Percentiles rank a stretch among this genome's conserved stretches.
phyloP scores from a whole-genome alignment of 2,329 filamentous ascomycete species.

The Ilyonectria destructans region DNA sequence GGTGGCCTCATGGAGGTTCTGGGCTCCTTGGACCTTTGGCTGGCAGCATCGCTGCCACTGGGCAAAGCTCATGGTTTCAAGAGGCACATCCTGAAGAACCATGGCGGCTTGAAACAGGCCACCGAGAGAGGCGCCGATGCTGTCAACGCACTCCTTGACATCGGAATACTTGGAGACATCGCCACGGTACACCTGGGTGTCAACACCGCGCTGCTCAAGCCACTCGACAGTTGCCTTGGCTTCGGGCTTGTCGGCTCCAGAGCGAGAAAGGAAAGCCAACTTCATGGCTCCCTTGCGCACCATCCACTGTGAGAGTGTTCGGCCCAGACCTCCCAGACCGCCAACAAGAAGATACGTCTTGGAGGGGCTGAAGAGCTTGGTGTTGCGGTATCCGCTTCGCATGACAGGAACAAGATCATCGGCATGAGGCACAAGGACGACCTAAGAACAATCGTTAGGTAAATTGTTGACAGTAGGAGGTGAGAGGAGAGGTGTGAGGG shows the following conservation, averaged over 20 bases:
- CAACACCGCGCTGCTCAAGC: constrained; percentile 35
- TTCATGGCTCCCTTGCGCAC: constrained; percentile 46
- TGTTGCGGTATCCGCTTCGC: constrained; percentile 34
- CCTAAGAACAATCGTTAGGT: constrained; percentile 32
- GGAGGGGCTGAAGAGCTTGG: constrained; percentile 23
- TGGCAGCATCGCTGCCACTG: constrained; percentile 46
- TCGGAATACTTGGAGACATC: constrained; percentile 50
- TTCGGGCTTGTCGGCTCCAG: constrained; percentile 27
- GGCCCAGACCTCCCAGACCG: constrained; percentile 44
- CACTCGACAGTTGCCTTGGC: constrained; percentile 24
- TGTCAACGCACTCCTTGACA: constrained; percentile 43
- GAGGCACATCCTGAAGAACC: constrained; percentile 51
- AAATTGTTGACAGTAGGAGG: not conserved
- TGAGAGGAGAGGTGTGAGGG: too few relatives aligned
- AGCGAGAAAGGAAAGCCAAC: constrained; percentile 51
- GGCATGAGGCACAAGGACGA: constrained; percentile 31
- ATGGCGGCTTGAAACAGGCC: constrained; percentile 61
- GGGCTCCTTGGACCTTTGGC: constrained; percentile 54
- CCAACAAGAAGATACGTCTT: constrained; percentile 39
- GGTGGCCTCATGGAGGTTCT: constrained; percentile 49
- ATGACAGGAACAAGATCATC: constrained; percentile 38
- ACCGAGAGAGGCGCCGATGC: constrained; percentile 49
- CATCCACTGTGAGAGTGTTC: constrained; percentile 38
- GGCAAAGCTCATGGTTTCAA: constrained; percentile 43
- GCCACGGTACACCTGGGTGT: constrained; percentile 39